These are phyloP conservation scores for Cryoendolithus antarcticus DNA, from an alignment of 2,329 filamentous ascomycete species.

Conservation along the genomic window DNA sequence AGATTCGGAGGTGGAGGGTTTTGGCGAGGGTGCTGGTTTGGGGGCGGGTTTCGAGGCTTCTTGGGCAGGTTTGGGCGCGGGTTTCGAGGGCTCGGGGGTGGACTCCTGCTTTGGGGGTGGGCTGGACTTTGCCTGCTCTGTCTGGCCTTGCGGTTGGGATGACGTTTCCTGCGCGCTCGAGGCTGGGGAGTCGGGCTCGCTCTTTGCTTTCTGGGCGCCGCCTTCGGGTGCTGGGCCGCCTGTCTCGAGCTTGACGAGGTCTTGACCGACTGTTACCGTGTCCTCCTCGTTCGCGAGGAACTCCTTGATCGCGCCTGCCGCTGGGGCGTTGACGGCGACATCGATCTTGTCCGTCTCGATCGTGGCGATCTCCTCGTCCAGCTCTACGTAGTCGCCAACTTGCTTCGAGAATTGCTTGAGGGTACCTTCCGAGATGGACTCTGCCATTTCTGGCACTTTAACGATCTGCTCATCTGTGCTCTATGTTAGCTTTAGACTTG, in stretches of 20 bases:
- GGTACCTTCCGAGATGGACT: constrained; percentile 96
- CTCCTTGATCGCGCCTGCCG: constrained; percentile 83
- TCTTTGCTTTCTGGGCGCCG: constrained; percentile 39
- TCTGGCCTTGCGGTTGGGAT: constrained; percentile 40
- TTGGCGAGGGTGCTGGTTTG: constrained; percentile 20
- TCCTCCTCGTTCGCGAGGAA: constrained; percentile 87
- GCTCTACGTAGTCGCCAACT: constrained; percentile 85
- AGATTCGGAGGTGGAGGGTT: constrained; percentile 31
- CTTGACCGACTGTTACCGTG: constrained; percentile 87
- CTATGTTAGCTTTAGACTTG: constrained; percentile 2
- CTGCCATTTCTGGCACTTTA: constrained; percentile 95
- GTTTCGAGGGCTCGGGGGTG: constrained; percentile 30
- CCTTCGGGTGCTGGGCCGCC: constrained; percentile 46
- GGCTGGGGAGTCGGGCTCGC: constrained; percentile 49
- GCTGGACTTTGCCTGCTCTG: constrained; percentile 32
- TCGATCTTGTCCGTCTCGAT: constrained; percentile 99
- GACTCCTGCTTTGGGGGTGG: constrained; percentile 22
- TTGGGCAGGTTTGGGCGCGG: constrained; percentile 28
- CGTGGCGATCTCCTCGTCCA: constrained; percentile 94
- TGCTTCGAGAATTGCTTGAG: constrained; percentile 91
- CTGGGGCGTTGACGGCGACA: constrained; percentile 87
- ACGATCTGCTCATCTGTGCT: constrained; percentile 62
- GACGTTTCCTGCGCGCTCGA: constrained; percentile 45
- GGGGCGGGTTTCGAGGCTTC: constrained; percentile 23
- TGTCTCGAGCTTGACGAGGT: constrained; percentile 74